Evolutionary conservation across 352 stramenopile genomes (phyloP).

Genomic region (Phytophthora palmivora): DNA sequence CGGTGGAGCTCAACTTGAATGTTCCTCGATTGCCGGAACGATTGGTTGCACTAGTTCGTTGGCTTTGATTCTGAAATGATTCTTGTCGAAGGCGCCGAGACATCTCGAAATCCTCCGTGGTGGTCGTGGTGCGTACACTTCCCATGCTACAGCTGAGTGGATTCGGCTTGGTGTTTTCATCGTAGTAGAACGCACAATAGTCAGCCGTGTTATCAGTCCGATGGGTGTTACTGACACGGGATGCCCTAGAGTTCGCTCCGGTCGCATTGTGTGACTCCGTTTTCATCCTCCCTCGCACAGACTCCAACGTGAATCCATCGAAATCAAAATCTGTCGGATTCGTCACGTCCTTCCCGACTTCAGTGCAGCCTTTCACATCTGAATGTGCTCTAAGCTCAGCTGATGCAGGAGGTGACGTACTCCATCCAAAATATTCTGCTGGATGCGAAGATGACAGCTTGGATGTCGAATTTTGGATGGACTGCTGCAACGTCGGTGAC

Average conservation of each 20-base stretch:
- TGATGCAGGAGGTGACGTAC: conserved; percentile 14
- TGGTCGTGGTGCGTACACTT: conserved; percentile 32
- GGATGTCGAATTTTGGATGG: conserved; percentile 26
- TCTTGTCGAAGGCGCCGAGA: conserved; percentile 23
- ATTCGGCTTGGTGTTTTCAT: conserved; percentile 16
- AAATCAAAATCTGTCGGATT: conserved; percentile 38
- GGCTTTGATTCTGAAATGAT: conserved; percentile 18
- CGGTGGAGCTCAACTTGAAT: conserved; percentile 30
- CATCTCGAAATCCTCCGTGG: conserved; percentile 51
- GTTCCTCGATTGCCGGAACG: conserved; percentile 5
- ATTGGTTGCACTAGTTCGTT: conserved; percentile 3
- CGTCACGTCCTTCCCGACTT: conserved; percentile 1
- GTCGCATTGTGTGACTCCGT: not conserved
- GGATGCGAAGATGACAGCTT: conserved; percentile 12
- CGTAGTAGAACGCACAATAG: conserved; percentile 33
- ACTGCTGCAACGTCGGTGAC: conserved; percentile 44
- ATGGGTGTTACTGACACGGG: not conserved
- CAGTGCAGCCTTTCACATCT: not conserved
- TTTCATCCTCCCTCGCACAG: conserved; percentile 36
- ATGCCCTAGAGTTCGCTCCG: not conserved
- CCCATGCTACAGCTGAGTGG: conserved; percentile 29
- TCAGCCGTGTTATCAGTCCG: not conserved
- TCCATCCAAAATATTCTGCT: conserved; percentile 31
- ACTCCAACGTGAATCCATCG: conserved; percentile 56
- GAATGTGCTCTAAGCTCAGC: too few relatives aligned